A percentile compares a stretch with the other conserved stretches of the same genome.
Conservation (phyloP, 768 basidiomycete species). For the Macrolepiota albuminosa region DNA sequence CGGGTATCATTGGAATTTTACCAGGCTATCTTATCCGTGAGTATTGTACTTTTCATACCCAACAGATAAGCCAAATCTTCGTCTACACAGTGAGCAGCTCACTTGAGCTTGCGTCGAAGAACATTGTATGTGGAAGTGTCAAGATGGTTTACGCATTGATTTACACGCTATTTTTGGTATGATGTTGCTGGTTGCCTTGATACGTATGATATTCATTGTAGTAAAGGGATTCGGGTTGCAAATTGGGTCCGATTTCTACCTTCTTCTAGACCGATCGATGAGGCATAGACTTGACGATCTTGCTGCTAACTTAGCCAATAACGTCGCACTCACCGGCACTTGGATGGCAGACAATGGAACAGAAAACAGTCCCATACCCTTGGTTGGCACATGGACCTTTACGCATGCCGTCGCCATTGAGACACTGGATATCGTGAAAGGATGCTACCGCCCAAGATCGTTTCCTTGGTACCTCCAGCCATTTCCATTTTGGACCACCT, state of each 20-base stretch:
- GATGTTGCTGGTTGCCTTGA: slow-evolving; percentile 1
- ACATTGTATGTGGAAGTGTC: slow-evolving; percentile 79
- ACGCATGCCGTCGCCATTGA: slow-evolving; percentile 44
- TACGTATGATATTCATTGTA: not conserved
- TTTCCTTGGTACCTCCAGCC: slow-evolving; percentile 79
- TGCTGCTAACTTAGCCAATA: slow-evolving; percentile 44
- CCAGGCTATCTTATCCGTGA: slow-evolving; percentile 83
- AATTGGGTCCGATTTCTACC: slow-evolving; percentile 78
- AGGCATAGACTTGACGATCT: slow-evolving; percentile 49
- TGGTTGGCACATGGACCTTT: slow-evolving; percentile 64
- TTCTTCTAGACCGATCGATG: slow-evolving; percentile 58
- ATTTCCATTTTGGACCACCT: slow-evolving; percentile 74
- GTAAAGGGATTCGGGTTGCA: slow-evolving; percentile 73
- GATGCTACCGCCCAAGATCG: slow-evolving; percentile 64
- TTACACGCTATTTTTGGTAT: slow-evolving; percentile 71
- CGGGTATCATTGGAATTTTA: slow-evolving; percentile 82
- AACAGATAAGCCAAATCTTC: slow-evolving; percentile 1
- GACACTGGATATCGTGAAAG: slow-evolving; percentile 46
- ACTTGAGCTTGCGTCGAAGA: slow-evolving; percentile 80
- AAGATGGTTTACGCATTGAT: slow-evolving; percentile 90
- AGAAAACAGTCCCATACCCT: slow-evolving; percentile 35
- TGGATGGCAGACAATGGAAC: slow-evolving; percentile 61
- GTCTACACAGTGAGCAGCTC: slow-evolving; percentile 61
- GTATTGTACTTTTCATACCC: slow-evolving; percentile 18
- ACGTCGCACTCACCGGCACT: slow-evolving; percentile 54